phyloP scores from a whole-genome alignment of 768 basidiomycete species.

The Pilatotrama ljubarskyi region DNA sequence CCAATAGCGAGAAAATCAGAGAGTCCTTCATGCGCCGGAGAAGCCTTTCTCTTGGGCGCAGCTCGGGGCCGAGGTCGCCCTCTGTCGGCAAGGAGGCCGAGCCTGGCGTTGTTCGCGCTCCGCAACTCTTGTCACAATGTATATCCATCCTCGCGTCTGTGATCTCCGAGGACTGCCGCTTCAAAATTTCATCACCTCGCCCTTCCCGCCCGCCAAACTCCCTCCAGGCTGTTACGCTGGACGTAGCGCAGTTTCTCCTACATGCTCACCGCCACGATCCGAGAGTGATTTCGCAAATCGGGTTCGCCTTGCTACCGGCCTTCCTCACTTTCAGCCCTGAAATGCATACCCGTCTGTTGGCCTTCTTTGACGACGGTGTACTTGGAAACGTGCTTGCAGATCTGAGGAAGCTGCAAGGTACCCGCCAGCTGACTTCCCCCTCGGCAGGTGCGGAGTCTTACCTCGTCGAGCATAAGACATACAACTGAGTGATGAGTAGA shows the following conservation, averaged over 20 bases:
- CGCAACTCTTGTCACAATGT: constrained; percentile 60
- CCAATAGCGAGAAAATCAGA: constrained; percentile 15
- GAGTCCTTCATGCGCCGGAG: constrained; percentile 17
- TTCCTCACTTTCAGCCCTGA: constrained; percentile 64
- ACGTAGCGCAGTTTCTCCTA: constrained; percentile 69
- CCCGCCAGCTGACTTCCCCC: constrained; percentile 15
- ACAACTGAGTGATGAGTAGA: constrained; percentile 5
- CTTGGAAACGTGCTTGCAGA: constrained; percentile 54
- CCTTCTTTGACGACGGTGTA: constrained; percentile 67
- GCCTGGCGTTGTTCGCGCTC: constrained; percentile 39
- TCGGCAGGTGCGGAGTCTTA: constrained; percentile 19
- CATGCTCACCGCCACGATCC: constrained; percentile 54
- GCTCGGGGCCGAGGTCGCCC: constrained; percentile 44
- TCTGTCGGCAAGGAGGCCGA: constrained; percentile 35
- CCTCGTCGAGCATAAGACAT: neutral
- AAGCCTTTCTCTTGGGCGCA: constrained; percentile 9
- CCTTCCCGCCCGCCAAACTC: constrained; percentile 72
- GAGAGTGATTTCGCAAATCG: constrained; percentile 56
- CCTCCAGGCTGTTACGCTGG: constrained; percentile 69
- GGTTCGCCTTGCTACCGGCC: constrained; percentile 71
- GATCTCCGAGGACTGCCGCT: constrained; percentile 72
- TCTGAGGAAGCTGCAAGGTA: constrained; percentile 36
- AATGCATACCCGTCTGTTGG: constrained; percentile 63
- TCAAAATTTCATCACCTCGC: constrained; percentile 55
- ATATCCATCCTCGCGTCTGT: constrained; percentile 63